phyloP scores from a whole-genome alignment of 805 yeast genomes.

The Nakazawaea molendinolei region DNA sequence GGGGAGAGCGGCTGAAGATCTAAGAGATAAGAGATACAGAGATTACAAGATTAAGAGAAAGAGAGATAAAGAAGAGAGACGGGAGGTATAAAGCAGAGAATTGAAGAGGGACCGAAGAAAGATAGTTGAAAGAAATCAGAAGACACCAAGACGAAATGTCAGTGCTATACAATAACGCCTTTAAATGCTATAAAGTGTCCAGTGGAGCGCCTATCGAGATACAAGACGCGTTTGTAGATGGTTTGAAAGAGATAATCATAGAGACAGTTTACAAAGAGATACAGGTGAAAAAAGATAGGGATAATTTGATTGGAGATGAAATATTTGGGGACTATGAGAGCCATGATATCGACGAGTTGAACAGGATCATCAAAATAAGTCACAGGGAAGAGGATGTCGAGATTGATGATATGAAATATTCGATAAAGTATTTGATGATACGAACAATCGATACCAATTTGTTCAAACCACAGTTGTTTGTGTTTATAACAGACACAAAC shows the following conservation, averaged over 20 bases:
- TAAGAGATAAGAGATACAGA: no score
- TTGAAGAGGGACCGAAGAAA: no score
- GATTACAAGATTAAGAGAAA: no score
- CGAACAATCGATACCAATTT: slow-evolving; percentile 4
- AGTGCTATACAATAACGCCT: slow-evolving; percentile 4
- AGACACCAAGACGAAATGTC: no score
- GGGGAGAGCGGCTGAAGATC: no score
- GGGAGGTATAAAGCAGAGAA: no score
- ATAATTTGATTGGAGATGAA: no score
- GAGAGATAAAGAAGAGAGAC: no score
- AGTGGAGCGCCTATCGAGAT: not conserved
- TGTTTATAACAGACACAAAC: slow-evolving; percentile 3
- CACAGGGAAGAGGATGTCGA: not conserved
- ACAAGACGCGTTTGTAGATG: not conserved
- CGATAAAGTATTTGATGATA: slow-evolving; percentile 3
- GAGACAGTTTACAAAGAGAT: slow-evolving; percentile 1
- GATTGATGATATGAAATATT: not conserved
- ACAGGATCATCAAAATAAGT: not conserved
- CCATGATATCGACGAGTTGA: slow-evolving; percentile 3
- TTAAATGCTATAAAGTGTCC: slow-evolving; percentile 7
- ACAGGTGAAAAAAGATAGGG: slow-evolving; percentile 4
- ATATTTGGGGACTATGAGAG: not conserved
- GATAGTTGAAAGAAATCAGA: no score
- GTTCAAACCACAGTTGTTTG: slow-evolving; percentile 5
- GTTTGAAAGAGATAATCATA: slow-evolving; percentile 2